Base-by-base conservation (phyloP, 495 filamentous ascomycete genomes). In the Hyaloscypha finlandica region DNA sequence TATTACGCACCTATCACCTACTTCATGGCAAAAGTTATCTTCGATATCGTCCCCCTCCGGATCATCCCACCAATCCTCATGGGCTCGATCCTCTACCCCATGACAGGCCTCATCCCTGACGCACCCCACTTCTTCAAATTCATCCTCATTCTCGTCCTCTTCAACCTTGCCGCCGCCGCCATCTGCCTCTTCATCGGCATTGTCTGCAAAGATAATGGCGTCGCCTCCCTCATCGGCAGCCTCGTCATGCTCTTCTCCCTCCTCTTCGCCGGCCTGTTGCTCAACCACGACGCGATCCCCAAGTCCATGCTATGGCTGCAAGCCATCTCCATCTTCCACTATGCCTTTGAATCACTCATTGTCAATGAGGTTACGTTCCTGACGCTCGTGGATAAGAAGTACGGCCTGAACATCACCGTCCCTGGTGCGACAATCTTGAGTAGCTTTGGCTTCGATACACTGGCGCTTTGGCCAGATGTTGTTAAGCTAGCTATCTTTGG, bases 1-100 rank as follows among this genome's bases (percentile, higher is more conserved):
- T 99, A 99, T 77, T 99, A 99, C 75, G 85, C 90, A n/a, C 95
- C 95, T 6, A 80, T 97, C 70, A 94, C 94, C n/a, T 99, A 99
- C 77, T 99, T 97, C 73, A 81, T 90, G 0, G 89, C 94, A 69
- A 98, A 98, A 79, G 90, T 97, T 29, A 77, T 97, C 19, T 97
- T 98, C 75, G 95, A 99, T 71, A 94, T 98, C 63, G 88, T 99
- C 16, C 95, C 95, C 2, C 82, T 99, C 45, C 86, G 95, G 20
- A 90, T 99, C 64, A 91, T 99, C 65, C 95, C 95, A 33, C 96
- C 95, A 2, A 91, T 98, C 70, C 90, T 99, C 64, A 94, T 98
- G 84, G 96, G 95, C n/a, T 83, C 90, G 8, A 97, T 99, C 68
- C 85, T 99, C 30, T 99, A 99, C 77, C 95, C 95, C 1, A 99